Conservation (phyloP, 352 stramenopile species). For the Saprolegnia diclina region DNA sequence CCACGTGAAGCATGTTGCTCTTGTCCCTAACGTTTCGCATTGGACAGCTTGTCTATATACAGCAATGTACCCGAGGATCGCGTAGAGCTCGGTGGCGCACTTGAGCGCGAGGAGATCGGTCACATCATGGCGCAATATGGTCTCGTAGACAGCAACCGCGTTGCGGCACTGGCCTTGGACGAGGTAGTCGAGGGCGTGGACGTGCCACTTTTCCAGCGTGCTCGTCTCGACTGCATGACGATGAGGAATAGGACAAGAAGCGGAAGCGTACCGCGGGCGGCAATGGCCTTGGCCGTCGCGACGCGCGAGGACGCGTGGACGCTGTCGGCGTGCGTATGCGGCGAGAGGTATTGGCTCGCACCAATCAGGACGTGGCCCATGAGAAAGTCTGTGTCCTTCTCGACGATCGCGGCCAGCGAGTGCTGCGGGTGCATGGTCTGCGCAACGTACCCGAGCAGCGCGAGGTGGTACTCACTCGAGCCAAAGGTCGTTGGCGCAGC, state of each 20-base stretch:
- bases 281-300: conserved; percentile 34
- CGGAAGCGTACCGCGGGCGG: conserved; percentile 32
- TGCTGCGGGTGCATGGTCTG: conserved; percentile 18
- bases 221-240: conserved; percentile 29
- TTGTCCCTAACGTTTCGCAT: conserved; percentile 42
- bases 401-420: conserved; percentile 37
- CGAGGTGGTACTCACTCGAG: conserved; percentile 23
- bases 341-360: conserved; percentile 58
- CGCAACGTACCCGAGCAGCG: conserved; percentile 21
- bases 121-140: conserved; percentile 60
- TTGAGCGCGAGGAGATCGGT: conserved; percentile 67
- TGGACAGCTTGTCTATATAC: neutral
- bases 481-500: neutral
- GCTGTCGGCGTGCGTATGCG: conserved; percentile 58
- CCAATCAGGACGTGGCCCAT: conserved; percentile 82
- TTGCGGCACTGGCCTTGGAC: conserved; percentile 61
- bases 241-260: conserved; percentile 4
- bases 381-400: conserved; percentile 54
- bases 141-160: conserved; percentile 70
- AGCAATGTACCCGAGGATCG: conserved; percentile 51
- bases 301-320: conserved; percentile 43
- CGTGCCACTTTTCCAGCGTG: conserved; percentile 59
- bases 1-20: conserved; percentile 66
- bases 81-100: conserved; percentile 73
- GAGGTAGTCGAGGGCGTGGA: conserved; percentile 61